Evolutionary conservation across 192 early-diverging fungal species (phyloP), one percentile per base, ranked within the genome.

Genomic region (Linnemannia hyalina): DNA sequence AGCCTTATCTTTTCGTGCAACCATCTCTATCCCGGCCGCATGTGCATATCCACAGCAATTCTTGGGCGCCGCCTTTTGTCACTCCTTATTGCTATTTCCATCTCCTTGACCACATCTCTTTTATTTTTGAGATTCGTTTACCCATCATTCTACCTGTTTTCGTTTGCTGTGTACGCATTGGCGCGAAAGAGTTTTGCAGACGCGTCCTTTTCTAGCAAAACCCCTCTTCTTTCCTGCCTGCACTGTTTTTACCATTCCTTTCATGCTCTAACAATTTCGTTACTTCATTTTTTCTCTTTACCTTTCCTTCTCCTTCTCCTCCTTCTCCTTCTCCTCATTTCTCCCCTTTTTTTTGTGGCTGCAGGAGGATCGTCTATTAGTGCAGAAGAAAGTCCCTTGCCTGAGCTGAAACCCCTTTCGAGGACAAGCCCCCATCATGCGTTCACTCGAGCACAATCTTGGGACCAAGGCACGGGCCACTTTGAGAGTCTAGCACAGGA

Each of bases 381-480:
- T 35, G 60, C 60, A 35, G 26, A 65, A 32, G 60, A 65, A 9
- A 65, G 11, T 32, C n/a, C 60, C 60, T 65, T 32, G 29, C 29
- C 60, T 32, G 60, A 65, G 5, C 13, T 32, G 60, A 65, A 65
- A 65, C 29, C 29, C 60, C 60, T 65, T 7, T 3, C 60, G 13
- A 65, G 60, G 3, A 65, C 29, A 32, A 65, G 60, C 60, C 60
- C 11, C 60, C 60, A 65, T 65, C 60, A 65, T 65, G 60, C 60
- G 26, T 65, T 32, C 29, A 65, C 13, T 26, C 60, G 26, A 65
- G 29, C 60, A 65, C n/a, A 65, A 0, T 65, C 60, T 65, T 65
- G 60, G 60, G 60, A 65, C 32, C 60, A 65, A 65, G 60, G 60
- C 60, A 65, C 60, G 60, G 60, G 29, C 60, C 60, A 65, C 13